Evolutionary conservation across 345 rosid species (phyloP).

Genomic region (Salix arbutifolia): DNA sequence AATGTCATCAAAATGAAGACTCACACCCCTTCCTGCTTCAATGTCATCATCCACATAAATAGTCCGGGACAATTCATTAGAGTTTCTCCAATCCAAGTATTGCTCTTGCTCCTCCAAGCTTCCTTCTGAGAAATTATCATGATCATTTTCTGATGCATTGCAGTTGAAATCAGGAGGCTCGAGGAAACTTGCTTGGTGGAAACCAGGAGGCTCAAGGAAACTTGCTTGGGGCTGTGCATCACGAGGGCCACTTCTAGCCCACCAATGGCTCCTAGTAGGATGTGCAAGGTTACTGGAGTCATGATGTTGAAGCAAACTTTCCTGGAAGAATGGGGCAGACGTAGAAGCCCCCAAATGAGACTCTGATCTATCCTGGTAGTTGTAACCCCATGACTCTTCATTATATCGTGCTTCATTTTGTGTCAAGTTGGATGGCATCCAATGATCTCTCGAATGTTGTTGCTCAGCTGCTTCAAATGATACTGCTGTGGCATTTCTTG

Average conservation of each 20-base stretch:
- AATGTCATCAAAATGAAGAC: constrained; percentile 79
- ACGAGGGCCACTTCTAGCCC: constrained; percentile 55
- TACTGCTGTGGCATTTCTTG: constrained; percentile 19
- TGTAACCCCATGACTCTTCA: constrained; percentile 33
- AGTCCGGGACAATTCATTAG: constrained; percentile 36
- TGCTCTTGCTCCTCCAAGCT: constrained; percentile 49
- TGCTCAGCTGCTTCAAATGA: constrained; percentile 20
- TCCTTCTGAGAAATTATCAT: constrained; percentile 39
- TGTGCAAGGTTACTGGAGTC: constrained; percentile 34
- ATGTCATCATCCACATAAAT: constrained; percentile 45
- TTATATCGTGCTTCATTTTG: constrained; percentile 28
- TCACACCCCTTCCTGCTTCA: constrained; percentile 47
- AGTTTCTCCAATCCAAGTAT: constrained; percentile 35
- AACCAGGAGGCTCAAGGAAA: constrained; percentile 46
- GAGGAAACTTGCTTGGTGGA: constrained; percentile 30
- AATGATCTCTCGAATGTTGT: constrained; percentile 39
- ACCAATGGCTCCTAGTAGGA: constrained; percentile 59
- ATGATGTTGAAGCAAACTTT: constrained; percentile 58
- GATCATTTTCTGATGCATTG: constrained; percentile 9
- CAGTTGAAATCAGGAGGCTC: constrained; percentile 74
- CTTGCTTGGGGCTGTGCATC: constrained; percentile 29
- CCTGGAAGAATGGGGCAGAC: constrained; percentile 62
- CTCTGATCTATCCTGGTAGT: constrained; percentile 31
- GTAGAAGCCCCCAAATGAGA: constrained; percentile 66
- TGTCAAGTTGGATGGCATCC: constrained; percentile 41